Evolutionary conservation across 805 yeast genomes (phyloP), one percentile per base, ranked within the genome.

Genomic region (Wilhelminamyces savonicus): DNA sequence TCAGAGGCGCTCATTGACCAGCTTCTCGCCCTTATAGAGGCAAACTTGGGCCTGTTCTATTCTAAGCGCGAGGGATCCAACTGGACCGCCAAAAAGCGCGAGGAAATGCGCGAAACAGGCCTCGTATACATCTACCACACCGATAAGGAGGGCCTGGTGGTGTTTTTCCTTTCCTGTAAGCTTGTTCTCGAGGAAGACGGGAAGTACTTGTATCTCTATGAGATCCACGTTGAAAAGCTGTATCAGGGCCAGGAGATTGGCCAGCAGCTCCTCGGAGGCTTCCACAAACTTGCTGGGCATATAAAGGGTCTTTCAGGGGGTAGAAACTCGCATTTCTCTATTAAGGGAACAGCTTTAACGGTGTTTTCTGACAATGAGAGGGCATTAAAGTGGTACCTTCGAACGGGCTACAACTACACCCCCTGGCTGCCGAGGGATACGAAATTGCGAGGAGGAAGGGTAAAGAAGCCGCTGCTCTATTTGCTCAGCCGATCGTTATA

Each of bases 91-190:
- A 57, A 59, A 8, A 76, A 68, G 49, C 28, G 39, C 10, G 52
- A 39, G 23, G 80, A 74, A 36, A 63, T 74, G 67, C 36, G 46
- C 15, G 77, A 71, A 34, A 30, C 49, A 0, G 78, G 78, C 0
- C 47, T 74, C 36, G 50, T 69, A 0, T 71, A 69, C 35, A 43
- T 67, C 0, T 55, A 69, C 21, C 13, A 23, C 16, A 29, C 30
- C 13, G 31, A 28, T 4, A 30, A 33, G 3, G 32, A 27, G 2
- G 24, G 39, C 5, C 34, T 35, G n/a, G 22, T 65, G 1, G 46
- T 52, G 2, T 76, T 66, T 1, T 74, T 75, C 36, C 24, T 72
- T 9, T 71, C 79, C 1, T 45, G 72, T 30, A 61, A 62, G 38
- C 30, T 69, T n/a, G 65, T 71, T 0, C 20, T 37, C 7, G 75